Percentiles rank a stretch among this genome's conserved stretches.
Conservation (phyloP, 148 eudicot genomes). For the Mesembryanthemum crystallinum region DNA sequence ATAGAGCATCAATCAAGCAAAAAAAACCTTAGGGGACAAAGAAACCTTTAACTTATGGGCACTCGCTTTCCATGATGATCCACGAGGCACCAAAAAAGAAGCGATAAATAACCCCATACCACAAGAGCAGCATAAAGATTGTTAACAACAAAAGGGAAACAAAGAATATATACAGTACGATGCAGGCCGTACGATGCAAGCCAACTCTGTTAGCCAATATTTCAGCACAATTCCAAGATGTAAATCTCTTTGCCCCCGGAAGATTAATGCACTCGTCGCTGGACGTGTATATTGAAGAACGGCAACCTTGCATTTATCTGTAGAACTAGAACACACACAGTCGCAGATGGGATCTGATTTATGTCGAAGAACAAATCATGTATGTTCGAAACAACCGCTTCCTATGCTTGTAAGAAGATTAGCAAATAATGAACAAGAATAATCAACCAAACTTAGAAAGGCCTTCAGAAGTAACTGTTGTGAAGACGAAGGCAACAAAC, state of each 20-base stretch:
- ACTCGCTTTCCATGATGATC: slow-evolving; percentile 24
- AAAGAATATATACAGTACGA: background rate
- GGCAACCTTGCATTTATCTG: background rate
- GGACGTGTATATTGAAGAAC: background rate
- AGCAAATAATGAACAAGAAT: slow-evolving; percentile 13
- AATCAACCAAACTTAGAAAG: slow-evolving; percentile 20
- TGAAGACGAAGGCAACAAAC: slow-evolving; percentile 4
- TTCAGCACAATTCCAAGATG: no score
- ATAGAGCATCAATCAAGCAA: background rate
- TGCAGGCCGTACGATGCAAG: no score
- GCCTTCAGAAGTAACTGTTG: slow-evolving; percentile 1
- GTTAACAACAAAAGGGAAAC: background rate
- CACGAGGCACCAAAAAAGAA: slow-evolving; percentile 30
- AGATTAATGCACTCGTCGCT: no score
- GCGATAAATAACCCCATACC: slow-evolving; percentile 5
- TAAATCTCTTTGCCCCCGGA: background rate
- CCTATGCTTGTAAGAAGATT: background rate
- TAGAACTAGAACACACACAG: background rate
- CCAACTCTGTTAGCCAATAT: no score
- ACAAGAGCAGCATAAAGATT: background rate
- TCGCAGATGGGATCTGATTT: background rate
- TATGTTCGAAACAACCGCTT: background rate
- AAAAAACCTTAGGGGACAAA: slow-evolving; percentile 17
- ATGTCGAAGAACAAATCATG: background rate
- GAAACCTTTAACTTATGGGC: slow-evolving; percentile 27